Evolutionary conservation across 2,329 filamentous ascomycete genomes (phyloP), one percentile per base, ranked within the genome.

Genomic region (Penicillium sp.): DNA sequence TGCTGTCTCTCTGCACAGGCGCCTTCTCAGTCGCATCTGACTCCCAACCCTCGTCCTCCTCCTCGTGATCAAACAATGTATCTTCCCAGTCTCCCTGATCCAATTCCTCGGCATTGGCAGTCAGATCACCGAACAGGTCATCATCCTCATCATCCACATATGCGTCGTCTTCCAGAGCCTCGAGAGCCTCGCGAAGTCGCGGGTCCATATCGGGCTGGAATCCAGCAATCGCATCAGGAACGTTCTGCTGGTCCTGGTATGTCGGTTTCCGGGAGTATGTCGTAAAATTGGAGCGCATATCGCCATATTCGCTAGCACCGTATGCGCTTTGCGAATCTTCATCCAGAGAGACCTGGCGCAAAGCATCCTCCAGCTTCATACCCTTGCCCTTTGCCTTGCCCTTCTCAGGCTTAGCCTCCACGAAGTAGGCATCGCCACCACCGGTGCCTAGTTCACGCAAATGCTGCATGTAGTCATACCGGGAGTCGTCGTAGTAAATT

Each of bases 401-500:
- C 52, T 84, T 83, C n/a, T 85, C 82, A 65, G 67, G 64, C 22
- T 78, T 74, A 1, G 84, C 84, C 60, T 97, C 92, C 39, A 99
- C 84, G 71, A 96, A 98, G 48, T 93, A 87, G 29, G 89, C 86
- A 54, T 92, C 88, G 29, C 90, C 90, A 5, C 74, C 76, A 7
- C 76, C 91, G 44, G 80, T 76, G 56, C 88, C 88, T n/a, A 99
- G 79, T 67, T 98, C 95, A 54, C 92, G 89, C 82, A 99, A 81
- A 76, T 99, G 95, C 76, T 99, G 95, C 95, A 99, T 99, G 79
- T 99, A 99, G 76, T 99, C 95, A 77, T 99, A 99, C 70, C 91
- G 85, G 63, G 90, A 89, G 77, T 99, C 95, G 76, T 99, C 96
- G 75, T 84, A 99, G 81, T 90, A 99, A 63, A 99, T 86, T 62